Conservation (phyloP, 345 rosid species). For the Salix brachista region DNA sequence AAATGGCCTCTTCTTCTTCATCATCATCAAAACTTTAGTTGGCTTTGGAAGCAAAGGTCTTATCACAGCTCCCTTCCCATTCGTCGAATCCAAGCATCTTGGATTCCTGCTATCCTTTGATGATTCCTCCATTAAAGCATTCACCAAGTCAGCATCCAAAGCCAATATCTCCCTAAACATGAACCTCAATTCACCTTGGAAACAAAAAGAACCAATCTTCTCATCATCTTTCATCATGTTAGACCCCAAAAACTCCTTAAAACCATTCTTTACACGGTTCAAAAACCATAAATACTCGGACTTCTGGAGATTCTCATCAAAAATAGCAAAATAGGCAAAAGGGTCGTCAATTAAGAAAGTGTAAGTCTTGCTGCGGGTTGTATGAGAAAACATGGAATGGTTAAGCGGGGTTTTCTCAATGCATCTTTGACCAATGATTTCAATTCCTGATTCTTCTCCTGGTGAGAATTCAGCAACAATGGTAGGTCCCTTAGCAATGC, state of each 20-base stretch:
- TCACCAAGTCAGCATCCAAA: constrained; percentile 41
- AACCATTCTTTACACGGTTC: constrained; percentile 43
- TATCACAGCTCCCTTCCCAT: constrained; percentile 34
- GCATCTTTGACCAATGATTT: constrained; percentile 49
- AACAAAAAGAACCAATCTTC: constrained; percentile 33
- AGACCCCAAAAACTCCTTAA: constrained; percentile 35
- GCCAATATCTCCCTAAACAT: constrained; percentile 49
- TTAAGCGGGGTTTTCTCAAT: constrained; percentile 58
- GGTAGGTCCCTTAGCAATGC: constrained; percentile 59
- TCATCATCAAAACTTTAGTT: constrained; percentile 57
- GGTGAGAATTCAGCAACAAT: constrained; percentile 56
- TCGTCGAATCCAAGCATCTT: constrained; percentile 39
- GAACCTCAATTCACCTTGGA: constrained; percentile 51
- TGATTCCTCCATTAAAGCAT: constrained; percentile 26
- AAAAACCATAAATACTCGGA: constrained; percentile 50
- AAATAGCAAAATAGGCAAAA: constrained; percentile 59
- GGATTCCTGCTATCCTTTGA: constrained; percentile 32
- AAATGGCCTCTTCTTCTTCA: constrained; percentile 50
- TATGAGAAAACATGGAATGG: constrained; percentile 74
- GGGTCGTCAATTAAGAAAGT: constrained; percentile 55
- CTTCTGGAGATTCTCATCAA: constrained; percentile 38
- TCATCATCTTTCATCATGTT: constrained; percentile 30
- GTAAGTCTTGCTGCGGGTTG: constrained; percentile 47
- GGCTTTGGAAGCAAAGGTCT: constrained; percentile 55
- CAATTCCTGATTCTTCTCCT: constrained; percentile 48